Evolutionary conservation across 106 monocot genomes (phyloP), one percentile per base, ranked within the genome.

Genomic region (Ottelia alismoides): DNA sequence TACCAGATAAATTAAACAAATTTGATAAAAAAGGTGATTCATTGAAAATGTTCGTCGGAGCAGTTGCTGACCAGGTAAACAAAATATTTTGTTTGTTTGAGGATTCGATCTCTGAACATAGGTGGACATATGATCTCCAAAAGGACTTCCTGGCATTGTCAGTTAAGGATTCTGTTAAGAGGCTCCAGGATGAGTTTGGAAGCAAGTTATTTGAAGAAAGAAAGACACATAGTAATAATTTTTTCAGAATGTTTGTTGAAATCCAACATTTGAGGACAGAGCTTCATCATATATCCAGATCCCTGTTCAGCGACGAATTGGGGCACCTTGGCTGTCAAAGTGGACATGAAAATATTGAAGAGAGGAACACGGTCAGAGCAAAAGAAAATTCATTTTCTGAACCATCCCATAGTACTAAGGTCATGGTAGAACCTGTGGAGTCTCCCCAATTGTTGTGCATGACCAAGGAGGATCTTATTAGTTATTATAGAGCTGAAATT

Each of bases 401-500:
- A n/a, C n/a, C n/a, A n/a, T n/a, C n/a, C n/a, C n/a, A n/a, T n/a
- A n/a, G n/a, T n/a, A n/a, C n/a, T n/a, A n/a, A n/a, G n/a, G n/a
- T n/a, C n/a, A n/a, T n/a, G n/a, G n/a, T n/a, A n/a, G n/a, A n/a
- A n/a, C n/a, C n/a, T 67, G 53, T 30, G 11, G 82, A 86, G 1
- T 51, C 64, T 16, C 51, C 69, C 25, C 60, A 74, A 16, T 30
- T 98, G 22, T 71, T 72, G 49, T 66, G 79, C 62, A 53, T 90
- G 76, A 43, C 57, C 25, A 85, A 55, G 30, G 90, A 90, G 53
- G 98, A 85, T 22, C 62, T 86, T 3, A 57, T 73, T 52, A 25
- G 58, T 28, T 66, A 75, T 53, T 90, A 74, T 49, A 89, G 65
- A 75, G 47, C 55, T 53, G 85, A 90, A 80, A 82, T 90, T 50